phyloP scores from a whole-genome alignment of 345 rosid genomes.

The Syzygium grande region DNA sequence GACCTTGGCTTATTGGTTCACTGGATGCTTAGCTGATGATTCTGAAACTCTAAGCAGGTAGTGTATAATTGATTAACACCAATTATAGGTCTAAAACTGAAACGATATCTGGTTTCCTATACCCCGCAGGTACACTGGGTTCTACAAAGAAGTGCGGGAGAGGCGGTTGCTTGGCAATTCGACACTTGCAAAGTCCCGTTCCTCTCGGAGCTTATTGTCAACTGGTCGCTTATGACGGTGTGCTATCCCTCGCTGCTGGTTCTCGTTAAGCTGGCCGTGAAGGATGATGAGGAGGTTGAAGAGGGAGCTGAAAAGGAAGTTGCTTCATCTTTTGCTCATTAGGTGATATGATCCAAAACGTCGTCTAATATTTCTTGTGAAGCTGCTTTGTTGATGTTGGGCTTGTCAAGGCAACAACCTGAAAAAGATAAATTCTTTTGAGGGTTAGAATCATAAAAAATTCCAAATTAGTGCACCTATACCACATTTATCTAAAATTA shows the following conservation, averaged over 20 bases:
- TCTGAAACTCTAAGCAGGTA: constrained; percentile 82
- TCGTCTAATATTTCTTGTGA: not conserved
- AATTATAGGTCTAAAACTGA: not conserved
- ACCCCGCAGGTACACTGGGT: constrained; percentile 65
- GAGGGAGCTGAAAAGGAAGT: not conserved
- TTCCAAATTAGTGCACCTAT: rapidly evolving
- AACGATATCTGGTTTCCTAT: not conserved
- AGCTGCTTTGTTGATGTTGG: not conserved
- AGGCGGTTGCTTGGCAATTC: constrained; percentile 91
- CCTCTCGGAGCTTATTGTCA: constrained; percentile 48
- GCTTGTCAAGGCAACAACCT: not conserved
- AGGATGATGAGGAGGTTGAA: constrained; percentile 23
- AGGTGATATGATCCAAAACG: not conserved
- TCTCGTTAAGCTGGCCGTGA: constrained; percentile 59
- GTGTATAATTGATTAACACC: not conserved
- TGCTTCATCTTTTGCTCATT: not conserved
- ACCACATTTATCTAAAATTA: not conserved
- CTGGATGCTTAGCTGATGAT: constrained; percentile 80
- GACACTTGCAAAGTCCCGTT: constrained; percentile 58
- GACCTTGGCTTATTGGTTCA: constrained; percentile 83
- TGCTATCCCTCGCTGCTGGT: constrained; percentile 62
- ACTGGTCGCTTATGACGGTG: constrained; percentile 68
- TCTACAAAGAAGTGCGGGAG: constrained; percentile 95
- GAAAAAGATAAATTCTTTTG: not conserved
- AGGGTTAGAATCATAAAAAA: too few species aligned